phyloP scores from a whole-genome alignment of 768 basidiomycete species.

The Porphyrellus cyaneotinctus region DNA sequence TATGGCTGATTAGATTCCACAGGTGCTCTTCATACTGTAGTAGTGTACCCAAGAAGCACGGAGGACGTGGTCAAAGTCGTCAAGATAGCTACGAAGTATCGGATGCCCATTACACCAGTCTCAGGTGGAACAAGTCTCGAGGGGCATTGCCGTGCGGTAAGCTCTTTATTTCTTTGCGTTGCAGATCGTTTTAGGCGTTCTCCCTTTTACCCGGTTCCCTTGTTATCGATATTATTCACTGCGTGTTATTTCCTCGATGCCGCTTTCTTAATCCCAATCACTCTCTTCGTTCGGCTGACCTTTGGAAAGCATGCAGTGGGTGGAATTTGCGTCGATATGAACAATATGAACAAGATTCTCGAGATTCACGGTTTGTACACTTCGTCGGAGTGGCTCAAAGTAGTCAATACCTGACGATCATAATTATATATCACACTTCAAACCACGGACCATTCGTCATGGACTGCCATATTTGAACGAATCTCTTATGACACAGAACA shows the following conservation, averaged over 20 bases:
- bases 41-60: slow-evolving; percentile 63
- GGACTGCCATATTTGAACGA: neutral
- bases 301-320: slow-evolving; percentile 32
- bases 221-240: too few relatives aligned
- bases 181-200: neutral
- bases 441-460: neutral
- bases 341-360: slow-evolving; percentile 73
- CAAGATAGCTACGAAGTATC: slow-evolving; percentile 66
- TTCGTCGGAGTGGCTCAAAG: neutral
- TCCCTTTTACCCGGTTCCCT: too few relatives aligned
- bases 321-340: slow-evolving; percentile 79
- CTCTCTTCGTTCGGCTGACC: slow-evolving; percentile 1
- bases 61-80: slow-evolving; percentile 82
- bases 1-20: neutral
- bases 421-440: neutral
- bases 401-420: neutral
- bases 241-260: neutral
- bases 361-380: slow-evolving; percentile 57
- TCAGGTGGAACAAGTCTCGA: slow-evolving; percentile 82
- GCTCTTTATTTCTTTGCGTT: slow-evolving; percentile 17
- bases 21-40: slow-evolving; percentile 51
- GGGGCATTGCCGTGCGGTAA: slow-evolving; percentile 66
- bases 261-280: neutral
- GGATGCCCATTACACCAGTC: slow-evolving; percentile 75
- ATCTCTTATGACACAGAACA: slow-evolving; percentile 42